Conservation (phyloP, 352 stramenopile species). For the Pythium chondricola region DNA sequence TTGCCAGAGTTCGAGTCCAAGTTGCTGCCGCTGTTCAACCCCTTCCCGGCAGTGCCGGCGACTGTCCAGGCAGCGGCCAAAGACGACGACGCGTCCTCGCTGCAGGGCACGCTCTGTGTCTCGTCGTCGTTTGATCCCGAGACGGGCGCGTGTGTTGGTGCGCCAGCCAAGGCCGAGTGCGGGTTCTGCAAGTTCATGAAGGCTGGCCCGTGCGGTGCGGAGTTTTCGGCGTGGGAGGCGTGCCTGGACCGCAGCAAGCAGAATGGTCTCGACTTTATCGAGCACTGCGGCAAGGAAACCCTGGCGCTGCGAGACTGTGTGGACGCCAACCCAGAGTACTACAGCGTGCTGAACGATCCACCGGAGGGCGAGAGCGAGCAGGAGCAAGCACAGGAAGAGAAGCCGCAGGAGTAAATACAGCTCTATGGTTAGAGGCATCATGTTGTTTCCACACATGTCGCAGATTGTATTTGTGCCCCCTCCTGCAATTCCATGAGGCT, state of each 20-base stretch:
- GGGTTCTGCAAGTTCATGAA: slow-evolving; percentile 91
- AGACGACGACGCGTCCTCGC: slow-evolving; percentile 21
- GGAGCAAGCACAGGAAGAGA: slow-evolving; percentile 7
- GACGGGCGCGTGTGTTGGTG: slow-evolving; percentile 36
- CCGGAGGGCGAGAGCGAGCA: slow-evolving; percentile 28
- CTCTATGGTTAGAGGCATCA: no score
- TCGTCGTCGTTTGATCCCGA: slow-evolving; percentile 57
- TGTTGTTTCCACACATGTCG: no score
- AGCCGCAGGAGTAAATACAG: slow-evolving; percentile 1
- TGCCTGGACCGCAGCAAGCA: slow-evolving; percentile 77
- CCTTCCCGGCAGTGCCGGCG: slow-evolving; percentile 51
- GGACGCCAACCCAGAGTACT: slow-evolving; percentile 86
- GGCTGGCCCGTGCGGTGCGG: slow-evolving; percentile 66
- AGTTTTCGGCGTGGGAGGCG: slow-evolving; percentile 80
- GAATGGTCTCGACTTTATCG: slow-evolving; percentile 70
- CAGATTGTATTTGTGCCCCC: no score
- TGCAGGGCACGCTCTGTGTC: slow-evolving; percentile 62
- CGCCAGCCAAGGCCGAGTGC: slow-evolving; percentile 67
- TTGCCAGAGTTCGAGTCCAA: slow-evolving; percentile 63
- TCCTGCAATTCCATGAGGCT: no score
- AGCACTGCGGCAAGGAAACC: slow-evolving; percentile 69
- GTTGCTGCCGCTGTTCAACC: slow-evolving; percentile 72
- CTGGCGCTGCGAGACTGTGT: slow-evolving; percentile 79
- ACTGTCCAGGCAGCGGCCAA: slow-evolving; percentile 24
- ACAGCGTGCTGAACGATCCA: slow-evolving; percentile 71